Base-by-base conservation (phyloP, 139 green algal species). In the Pleodorina starrii region DNA sequence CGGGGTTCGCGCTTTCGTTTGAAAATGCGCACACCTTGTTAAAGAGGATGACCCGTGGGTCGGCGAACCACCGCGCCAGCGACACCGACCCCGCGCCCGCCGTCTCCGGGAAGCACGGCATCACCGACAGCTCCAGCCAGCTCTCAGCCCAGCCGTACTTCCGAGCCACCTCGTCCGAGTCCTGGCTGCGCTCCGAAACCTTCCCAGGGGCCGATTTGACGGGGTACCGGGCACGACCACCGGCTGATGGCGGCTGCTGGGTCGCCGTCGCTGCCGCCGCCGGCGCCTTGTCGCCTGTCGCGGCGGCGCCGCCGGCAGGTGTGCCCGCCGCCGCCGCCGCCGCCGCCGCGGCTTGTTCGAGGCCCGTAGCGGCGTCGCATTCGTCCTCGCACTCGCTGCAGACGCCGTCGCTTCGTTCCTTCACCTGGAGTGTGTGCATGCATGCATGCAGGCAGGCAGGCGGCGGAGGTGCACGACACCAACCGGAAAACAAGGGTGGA, bases 101-200 rank as follows among this genome's bases (percentile, higher is more conserved):
- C 11, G 84, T 83, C 48, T 89, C 84, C 12, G 84, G 68, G 46
- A 89, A 89, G 84, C 69, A 83, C 23, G 84, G 84, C 50, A 89
- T 43, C 69, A 89, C 84, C 2, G 42, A 69, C 36, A 89, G 84
- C 69, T 89, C 48, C 84, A 89, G 71, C 84, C 84, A 89, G 42
- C 44, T 72, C 84, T 89, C 44, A 21, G 71, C 84, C 84, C 84
- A 89, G 50, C 84, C 84, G 69, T 74, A 89, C 46, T 59, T 71
- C 14, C n/a, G 60, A 10, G 43, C 7, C 60, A 48, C 60, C 14
- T 86, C 80, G 36, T 60, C 76, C 44, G 7, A n/a, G n/a, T n/a
- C n/a, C n/a, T n/a, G n/a, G n/a, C n/a, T n/a, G n/a, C n/a, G n/a
- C n/a, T n/a, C n/a, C n/a, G n/a, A n/a, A n/a, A n/a, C n/a, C n/a